phyloP scores from a whole-genome alignment of 179 eudicot species.

The Pouteria campechiana region DNA sequence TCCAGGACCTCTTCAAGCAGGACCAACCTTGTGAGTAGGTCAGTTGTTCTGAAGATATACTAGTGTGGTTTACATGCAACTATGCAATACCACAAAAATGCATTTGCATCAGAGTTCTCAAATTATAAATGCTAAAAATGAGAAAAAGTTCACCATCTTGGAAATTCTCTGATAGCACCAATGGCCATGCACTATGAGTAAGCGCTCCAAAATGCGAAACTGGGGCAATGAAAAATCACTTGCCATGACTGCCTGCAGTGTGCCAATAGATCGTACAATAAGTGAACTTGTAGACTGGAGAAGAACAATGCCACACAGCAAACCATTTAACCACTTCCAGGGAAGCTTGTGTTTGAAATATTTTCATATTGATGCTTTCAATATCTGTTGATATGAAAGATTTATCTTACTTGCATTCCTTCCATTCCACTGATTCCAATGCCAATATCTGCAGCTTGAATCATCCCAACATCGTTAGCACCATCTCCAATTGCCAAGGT shows the following conservation, averaged over 20 bases:
- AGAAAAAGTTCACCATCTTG: constrained; percentile 11
- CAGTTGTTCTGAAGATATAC: too few species aligned
- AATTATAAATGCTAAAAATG: not conserved
- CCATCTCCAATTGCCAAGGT: constrained; percentile 24
- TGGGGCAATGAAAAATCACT: constrained; percentile 22
- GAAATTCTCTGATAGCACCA: constrained; percentile 25
- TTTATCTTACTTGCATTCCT: constrained; percentile 19
- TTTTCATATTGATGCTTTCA: too few species aligned
- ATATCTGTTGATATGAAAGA: not conserved
- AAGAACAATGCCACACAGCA: too few species aligned
- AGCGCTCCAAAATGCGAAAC: constrained; percentile 18
- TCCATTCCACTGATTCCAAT: constrained; percentile 25
- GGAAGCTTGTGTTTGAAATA: too few species aligned
- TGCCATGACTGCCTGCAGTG: constrained; percentile 26
- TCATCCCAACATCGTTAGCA: constrained; percentile 26
- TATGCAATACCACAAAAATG: too few species aligned
- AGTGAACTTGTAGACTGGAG: too few species aligned
- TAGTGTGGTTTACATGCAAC: too few species aligned
- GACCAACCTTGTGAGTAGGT: too few species aligned
- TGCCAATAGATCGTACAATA: not conserved
- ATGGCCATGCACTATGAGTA: constrained; percentile 21
- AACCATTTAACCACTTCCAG: too few species aligned
- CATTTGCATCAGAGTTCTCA: too few species aligned
- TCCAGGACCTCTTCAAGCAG: too few species aligned
- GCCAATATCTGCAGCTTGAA: constrained; percentile 27